Evolutionary conservation across 345 rosid genomes (phyloP).

Genomic region (Excoecaria agallocha): DNA sequence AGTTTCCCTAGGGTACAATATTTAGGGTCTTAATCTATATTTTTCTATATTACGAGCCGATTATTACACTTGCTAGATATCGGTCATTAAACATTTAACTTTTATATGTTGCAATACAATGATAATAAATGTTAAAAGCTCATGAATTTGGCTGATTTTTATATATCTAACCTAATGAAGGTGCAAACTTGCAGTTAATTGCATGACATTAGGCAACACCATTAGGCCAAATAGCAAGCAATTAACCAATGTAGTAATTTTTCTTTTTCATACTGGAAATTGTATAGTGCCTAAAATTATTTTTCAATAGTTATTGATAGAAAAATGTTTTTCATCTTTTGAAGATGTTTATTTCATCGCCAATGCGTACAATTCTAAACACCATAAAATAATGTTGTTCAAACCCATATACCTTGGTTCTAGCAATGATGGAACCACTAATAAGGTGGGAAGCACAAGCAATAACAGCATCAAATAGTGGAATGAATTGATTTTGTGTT

Average conservation of each 20-base stretch:
- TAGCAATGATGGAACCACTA: conserved; percentile 66
- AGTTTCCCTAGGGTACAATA: too few species aligned
- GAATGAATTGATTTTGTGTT: conserved; percentile 66
- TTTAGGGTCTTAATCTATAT: too few species aligned
- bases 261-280: neutral
- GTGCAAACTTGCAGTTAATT: neutral
- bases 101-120: neutral
- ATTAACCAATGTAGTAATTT: neutral
- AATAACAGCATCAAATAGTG: conserved; percentile 68
- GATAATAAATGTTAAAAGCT: neutral
- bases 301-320: neutral
- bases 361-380: neutral
- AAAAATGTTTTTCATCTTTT: neutral
- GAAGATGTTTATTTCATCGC: neutral
- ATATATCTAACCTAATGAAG: neutral
- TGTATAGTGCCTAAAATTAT: neutral
- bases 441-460: conserved; percentile 75
- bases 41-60: too few species aligned
- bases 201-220: neutral
- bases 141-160: neutral
- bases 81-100: neutral
- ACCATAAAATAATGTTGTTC: neutral
- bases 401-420: conserved; percentile 62
- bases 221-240: neutral
- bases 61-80: too few species aligned